Evolutionary conservation across 1,139 yeast species (phyloP).

Genomic region (Geotrichum citri-aurantii): DNA sequence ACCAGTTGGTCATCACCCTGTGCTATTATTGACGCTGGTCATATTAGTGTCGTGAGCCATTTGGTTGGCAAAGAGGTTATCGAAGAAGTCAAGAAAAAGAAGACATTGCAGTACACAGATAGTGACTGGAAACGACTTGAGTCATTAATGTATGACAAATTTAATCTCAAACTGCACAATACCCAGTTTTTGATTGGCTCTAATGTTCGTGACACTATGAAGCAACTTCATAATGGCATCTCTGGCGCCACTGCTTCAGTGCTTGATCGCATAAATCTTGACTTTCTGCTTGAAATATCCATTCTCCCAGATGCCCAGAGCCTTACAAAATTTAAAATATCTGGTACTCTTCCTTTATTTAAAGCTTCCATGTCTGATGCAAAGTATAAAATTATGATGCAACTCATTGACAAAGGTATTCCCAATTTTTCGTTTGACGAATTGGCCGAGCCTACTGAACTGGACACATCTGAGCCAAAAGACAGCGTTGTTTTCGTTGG

Average conservation of each 20-base stretch:
- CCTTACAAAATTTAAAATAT: slow-evolving; percentile 64
- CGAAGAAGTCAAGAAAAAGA: slow-evolving; percentile 63
- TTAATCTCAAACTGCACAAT: slow-evolving; percentile 68
- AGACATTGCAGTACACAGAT: slow-evolving; percentile 57
- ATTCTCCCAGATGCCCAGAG: slow-evolving; percentile 76
- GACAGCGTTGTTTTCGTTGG: background rate
- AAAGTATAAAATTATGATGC: slow-evolving; percentile 84
- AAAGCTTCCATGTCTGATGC: slow-evolving; percentile 73
- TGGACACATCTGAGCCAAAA: background rate
- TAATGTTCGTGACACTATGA: slow-evolving; percentile 66
- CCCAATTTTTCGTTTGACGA: slow-evolving; percentile 49
- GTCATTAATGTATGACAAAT: slow-evolving; percentile 84
- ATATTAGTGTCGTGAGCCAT: slow-evolving; percentile 76
- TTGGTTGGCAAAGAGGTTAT: slow-evolving; percentile 67
- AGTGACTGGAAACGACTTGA: slow-evolving; percentile 69
- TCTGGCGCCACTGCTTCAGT: slow-evolving; percentile 46
- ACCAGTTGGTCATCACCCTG: slow-evolving; percentile 80
- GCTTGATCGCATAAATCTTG: slow-evolving; percentile 69
- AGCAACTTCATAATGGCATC: slow-evolving; percentile 34
- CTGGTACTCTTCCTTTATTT: slow-evolving; percentile 76
- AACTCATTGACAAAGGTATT: slow-evolving; percentile 60
- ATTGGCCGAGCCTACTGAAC: slow-evolving; percentile 24
- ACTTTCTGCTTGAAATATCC: slow-evolving; percentile 69
- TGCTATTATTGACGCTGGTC: slow-evolving; percentile 93
- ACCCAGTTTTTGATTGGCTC: slow-evolving; percentile 89